Evolutionary conservation across 2,329 filamentous ascomycete species (phyloP).

Genomic region (Penicillium freii): DNA sequence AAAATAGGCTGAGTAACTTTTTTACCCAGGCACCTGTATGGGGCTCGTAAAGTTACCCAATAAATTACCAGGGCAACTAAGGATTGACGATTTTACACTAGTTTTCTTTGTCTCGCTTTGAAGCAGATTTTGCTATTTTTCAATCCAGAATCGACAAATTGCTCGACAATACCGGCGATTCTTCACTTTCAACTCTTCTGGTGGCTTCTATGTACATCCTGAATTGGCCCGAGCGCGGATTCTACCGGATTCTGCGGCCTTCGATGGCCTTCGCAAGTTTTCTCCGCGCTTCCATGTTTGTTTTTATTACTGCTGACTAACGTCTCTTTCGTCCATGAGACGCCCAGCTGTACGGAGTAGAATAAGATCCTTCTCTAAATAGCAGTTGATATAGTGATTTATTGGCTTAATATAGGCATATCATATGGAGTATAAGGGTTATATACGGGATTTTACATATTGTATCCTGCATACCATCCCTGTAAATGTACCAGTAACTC

Average conservation of each 20-base stretch:
- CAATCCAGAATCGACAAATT: background rate
- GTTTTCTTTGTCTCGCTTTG: constrained; percentile 4
- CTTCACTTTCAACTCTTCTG: constrained; percentile 11
- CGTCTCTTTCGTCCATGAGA: background rate
- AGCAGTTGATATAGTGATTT: background rate
- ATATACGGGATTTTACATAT: background rate
- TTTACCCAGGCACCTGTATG: constrained; percentile 25
- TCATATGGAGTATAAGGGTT: background rate
- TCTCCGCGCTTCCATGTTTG: constrained; percentile 20
- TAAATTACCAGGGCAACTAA: constrained; percentile 18
- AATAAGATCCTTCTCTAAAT: background rate
- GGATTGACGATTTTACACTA: background rate
- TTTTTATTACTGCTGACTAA: constrained; percentile 15
- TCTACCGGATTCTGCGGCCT: constrained; percentile 30
- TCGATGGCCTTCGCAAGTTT: constrained; percentile 34
- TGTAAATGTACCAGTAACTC: constrained; percentile 1
- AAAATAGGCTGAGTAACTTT: constrained; percentile 26
- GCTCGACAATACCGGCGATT: background rate
- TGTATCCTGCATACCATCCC: background rate
- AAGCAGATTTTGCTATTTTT: background rate
- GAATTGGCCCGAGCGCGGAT: constrained; percentile 31
- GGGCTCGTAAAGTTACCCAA: constrained; percentile 11
- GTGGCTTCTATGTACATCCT: constrained; percentile 11
- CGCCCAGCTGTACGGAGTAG: background rate
- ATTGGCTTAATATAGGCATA: background rate